Conservation (phyloP, 495 filamentous ascomycete species). For the Rostrohypoxylon terebratum region DNA sequence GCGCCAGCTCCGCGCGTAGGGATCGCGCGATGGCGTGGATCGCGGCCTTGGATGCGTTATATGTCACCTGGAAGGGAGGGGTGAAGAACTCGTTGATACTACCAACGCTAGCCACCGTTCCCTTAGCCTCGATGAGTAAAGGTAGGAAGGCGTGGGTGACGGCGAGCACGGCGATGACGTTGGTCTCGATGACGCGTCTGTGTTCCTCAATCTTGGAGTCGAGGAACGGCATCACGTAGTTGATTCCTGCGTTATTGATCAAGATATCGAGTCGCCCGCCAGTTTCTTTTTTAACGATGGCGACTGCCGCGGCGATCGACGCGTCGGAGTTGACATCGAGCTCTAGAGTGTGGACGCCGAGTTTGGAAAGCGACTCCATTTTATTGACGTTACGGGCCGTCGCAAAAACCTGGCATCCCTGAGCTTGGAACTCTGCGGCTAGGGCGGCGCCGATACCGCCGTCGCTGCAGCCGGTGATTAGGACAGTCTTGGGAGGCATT, state of each 20-base stretch:
- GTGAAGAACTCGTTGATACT: slow-evolving; percentile 61
- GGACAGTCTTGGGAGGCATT: slow-evolving; percentile 51
- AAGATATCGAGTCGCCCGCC: slow-evolving; percentile 59
- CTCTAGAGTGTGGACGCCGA: slow-evolving; percentile 59
- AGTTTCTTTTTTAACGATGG: slow-evolving; percentile 24
- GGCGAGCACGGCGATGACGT: slow-evolving; percentile 64
- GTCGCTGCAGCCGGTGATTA: slow-evolving; percentile 63
- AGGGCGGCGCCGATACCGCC: slow-evolving; percentile 69
- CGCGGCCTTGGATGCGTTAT: slow-evolving; percentile 68
- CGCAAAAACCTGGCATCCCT: slow-evolving; percentile 67
- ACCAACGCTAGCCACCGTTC: slow-evolving; percentile 62
- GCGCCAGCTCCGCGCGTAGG: slow-evolving; percentile 65
- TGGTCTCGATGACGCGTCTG: slow-evolving; percentile 63
- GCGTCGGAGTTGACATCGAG: slow-evolving; percentile 61
- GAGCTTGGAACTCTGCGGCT: slow-evolving; percentile 61
- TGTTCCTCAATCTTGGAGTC: slow-evolving; percentile 61
- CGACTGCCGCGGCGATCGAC: slow-evolving; percentile 55
- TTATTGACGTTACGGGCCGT: slow-evolving; percentile 62
- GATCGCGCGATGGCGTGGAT: slow-evolving; percentile 56
- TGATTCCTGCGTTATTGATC: slow-evolving; percentile 68
- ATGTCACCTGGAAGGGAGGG: slow-evolving; percentile 58
- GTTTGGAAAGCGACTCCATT: slow-evolving; percentile 51
- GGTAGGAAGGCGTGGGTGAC: slow-evolving; percentile 67
- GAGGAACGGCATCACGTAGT: slow-evolving; percentile 56
- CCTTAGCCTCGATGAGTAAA: slow-evolving; percentile 60